A percentile compares a stretch with the other conserved stretches of the same genome.
phyloP scores from a whole-genome alignment of 768 basidiomycete species.

The Suillus variegatus region DNA sequence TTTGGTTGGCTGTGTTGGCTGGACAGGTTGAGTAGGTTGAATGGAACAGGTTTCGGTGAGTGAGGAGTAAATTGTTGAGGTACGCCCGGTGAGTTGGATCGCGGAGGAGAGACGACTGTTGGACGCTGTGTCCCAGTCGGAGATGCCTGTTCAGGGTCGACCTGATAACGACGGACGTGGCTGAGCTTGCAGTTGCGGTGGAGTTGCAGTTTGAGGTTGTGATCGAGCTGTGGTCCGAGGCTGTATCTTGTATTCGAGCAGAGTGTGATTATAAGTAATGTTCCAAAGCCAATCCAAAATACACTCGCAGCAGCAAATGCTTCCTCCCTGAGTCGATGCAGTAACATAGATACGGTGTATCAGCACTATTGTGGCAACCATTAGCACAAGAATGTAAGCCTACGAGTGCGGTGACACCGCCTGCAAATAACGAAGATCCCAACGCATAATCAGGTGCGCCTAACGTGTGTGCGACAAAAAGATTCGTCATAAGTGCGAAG shows the following conservation, averaged over 20 bases:
- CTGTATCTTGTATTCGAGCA: conserved; percentile 44
- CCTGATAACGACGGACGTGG: conserved; percentile 5
- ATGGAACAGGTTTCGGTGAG: too few relatives aligned
- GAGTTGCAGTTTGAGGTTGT: conserved; percentile 18
- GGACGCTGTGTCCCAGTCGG: neutral
- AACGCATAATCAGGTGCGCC: conserved; percentile 70
- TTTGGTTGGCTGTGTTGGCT: conserved; percentile 18
- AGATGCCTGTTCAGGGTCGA: conserved; percentile 4
- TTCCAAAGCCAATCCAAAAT: neutral
- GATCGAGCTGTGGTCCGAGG: conserved; percentile 15
- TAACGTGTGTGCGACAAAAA: conserved; percentile 84
- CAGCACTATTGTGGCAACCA: conserved; percentile 43
- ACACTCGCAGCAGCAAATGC: conserved; percentile 56
- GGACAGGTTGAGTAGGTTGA: too few relatives aligned
- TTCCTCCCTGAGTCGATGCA: conserved; percentile 58
- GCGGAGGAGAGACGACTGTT: conserved; percentile 2
- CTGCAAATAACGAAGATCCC: conserved; percentile 74
- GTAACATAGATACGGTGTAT: conserved; percentile 67
- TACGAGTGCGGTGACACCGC: conserved; percentile 77
- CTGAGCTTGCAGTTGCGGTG: conserved; percentile 19
- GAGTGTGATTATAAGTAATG: conserved; percentile 9
- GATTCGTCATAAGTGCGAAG: conserved; percentile 78
- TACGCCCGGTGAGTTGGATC: neutral
- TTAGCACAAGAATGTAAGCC: conserved; percentile 59
- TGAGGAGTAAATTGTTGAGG: conserved; percentile 20